Base-by-base conservation (phyloP, 2,329 filamentous ascomycete species). In the Aspergillus cejpii region DNA sequence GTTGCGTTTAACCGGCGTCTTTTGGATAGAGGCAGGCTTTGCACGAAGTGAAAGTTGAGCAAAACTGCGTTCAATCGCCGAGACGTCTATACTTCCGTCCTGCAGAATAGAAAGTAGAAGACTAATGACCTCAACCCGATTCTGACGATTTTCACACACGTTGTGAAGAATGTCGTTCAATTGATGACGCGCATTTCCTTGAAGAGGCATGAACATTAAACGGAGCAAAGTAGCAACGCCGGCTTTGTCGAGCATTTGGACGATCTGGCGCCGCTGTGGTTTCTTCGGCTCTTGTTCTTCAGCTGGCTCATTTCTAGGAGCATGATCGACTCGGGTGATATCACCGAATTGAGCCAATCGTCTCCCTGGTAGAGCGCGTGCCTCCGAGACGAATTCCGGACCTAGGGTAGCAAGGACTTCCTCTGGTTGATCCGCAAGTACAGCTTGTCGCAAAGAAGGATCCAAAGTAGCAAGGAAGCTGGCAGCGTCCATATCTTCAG, bases 151-250 rank as follows among this genome's bases (percentile, higher is more conserved):
- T 67, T 95, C 86, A 61, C 89, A 97, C 20, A 97, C 84, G 54
- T 95, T 88, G 50, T 87, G 81, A 41, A 98, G 82, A 42, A 98
- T 87, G 44, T 84, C 83, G 62, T 92, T 91, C 42, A 98, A 76
- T 48, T 88, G 86, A 50, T 78, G 81, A 54, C 89, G 87, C 39
- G 92, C 84, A 50, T 87, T 92, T 17, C 87, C 87, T 52, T 91
- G 87, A 54, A 96, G 87, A 38, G 87, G 85, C 57, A 97, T 89
- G 65, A 98, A 98, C 91, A 98, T 96, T 7, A 98, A 78, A n/a
- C 94, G 87, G 34, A 98, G 76, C 26, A 98, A 74, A n/a, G 92
- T 97, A 20, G 94, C 92, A 53, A 98, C 84, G 20, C 94, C 92
- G 37, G 90, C 79, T 69, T 95, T 96, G 67, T 98, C 92, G 23